Percentiles rank a stretch among this genome's conserved stretches.
phyloP scores from a whole-genome alignment of 1,139 yeast genomes.

The Kodamaea alishanica region DNA sequence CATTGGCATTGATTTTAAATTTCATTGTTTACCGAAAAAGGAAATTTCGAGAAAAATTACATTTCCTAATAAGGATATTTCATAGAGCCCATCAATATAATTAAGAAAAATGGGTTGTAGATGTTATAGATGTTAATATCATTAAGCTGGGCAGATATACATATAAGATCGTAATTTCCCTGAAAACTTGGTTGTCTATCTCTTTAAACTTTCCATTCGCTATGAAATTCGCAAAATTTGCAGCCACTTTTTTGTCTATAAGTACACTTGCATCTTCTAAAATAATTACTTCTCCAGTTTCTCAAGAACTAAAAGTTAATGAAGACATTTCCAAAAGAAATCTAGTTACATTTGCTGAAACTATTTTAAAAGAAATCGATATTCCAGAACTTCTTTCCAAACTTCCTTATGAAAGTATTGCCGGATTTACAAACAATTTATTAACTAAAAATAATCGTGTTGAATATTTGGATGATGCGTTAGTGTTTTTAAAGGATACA shows the following conservation, averaged over 20 bases:
- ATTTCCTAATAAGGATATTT: constrained; percentile 8
- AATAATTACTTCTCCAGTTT: constrained; percentile 9
- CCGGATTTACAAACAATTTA: constrained; percentile 30
- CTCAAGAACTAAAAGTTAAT: constrained; percentile 4
- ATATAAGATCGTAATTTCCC: no score
- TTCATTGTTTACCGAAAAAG: constrained; percentile 3
- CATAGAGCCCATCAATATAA: constrained; percentile 5
- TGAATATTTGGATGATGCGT: constrained; percentile 25
- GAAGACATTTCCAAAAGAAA: constrained; percentile 23
- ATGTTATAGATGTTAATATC: no score
- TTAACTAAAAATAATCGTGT: constrained; percentile 23
- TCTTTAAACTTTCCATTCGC: background rate
- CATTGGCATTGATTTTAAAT: background rate
- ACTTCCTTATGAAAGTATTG: constrained; percentile 28
- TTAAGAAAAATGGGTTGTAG: constrained; percentile 1
- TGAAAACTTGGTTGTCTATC: no score
- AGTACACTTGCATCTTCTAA: constrained; percentile 13
- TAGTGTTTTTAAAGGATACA: constrained; percentile 24
- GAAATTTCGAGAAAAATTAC: constrained; percentile 1
- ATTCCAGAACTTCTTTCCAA: constrained; percentile 18
- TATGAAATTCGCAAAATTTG: constrained; percentile 21
- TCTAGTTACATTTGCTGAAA: constrained; percentile 11
- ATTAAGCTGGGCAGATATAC: no score
- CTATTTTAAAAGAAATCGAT: constrained; percentile 15
- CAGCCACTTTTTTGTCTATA: constrained; percentile 17